A percentile compares a stretch with the other conserved stretches of the same genome.
Conservation (phyloP, 768 basidiomycete genomes). For the Royoungia palumana region DNA sequence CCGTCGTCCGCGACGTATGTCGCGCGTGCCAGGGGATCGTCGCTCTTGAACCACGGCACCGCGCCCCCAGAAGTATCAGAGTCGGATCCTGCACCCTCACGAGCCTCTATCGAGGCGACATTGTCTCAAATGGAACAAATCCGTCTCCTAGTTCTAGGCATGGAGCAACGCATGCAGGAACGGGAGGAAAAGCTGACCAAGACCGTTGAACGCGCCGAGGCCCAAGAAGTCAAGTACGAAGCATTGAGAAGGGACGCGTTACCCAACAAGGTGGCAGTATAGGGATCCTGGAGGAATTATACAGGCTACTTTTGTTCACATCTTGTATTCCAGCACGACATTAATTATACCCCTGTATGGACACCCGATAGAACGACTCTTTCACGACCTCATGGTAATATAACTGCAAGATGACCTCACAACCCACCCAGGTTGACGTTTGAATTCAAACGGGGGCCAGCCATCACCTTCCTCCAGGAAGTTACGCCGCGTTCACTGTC, state of each 20-base stretch:
- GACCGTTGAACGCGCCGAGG: slow-evolving; percentile 58
- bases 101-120: slow-evolving; percentile 37
- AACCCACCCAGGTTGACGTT: too few relatives aligned
- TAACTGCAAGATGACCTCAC: too few relatives aligned
- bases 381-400: slow-evolving; percentile 23
- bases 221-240: slow-evolving; percentile 55
- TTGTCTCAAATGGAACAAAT: slow-evolving; percentile 67
- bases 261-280: slow-evolving; percentile 19
- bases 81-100: slow-evolving; percentile 18
- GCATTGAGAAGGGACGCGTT: slow-evolving; percentile 40
- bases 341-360: slow-evolving; percentile 14
- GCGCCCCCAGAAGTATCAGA: slow-evolving; percentile 19
- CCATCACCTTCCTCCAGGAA: too few relatives aligned
- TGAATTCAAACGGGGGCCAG: too few relatives aligned
- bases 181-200: slow-evolving; percentile 62
- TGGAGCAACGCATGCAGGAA: slow-evolving; percentile 66
- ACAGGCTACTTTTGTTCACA: too few relatives aligned
- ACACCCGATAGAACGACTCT: background rate
- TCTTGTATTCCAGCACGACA: slow-evolving; percentile 22
- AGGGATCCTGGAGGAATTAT: background rate
- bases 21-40: slow-evolving; percentile 27
- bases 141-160: slow-evolving; percentile 64
- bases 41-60: slow-evolving; percentile 23
- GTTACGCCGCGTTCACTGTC: too few relatives aligned
- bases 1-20: slow-evolving; percentile 31